Conservation (phyloP, 2,329 filamentous ascomycete genomes). For the Sporothrix mexicana region DNA sequence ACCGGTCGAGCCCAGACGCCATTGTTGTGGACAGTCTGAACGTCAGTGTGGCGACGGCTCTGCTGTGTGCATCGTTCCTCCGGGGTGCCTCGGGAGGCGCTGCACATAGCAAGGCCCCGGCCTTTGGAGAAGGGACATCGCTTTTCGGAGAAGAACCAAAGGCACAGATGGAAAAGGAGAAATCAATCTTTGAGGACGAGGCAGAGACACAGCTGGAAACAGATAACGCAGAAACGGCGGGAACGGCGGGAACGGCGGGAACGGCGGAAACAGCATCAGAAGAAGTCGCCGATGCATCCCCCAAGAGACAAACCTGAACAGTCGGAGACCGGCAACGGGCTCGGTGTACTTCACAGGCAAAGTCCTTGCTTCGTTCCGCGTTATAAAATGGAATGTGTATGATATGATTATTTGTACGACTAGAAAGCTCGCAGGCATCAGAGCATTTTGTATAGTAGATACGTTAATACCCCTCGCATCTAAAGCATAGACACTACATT, state of each 20-base stretch:
- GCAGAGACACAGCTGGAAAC: too few species aligned
- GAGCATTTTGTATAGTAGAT: constrained; percentile 12
- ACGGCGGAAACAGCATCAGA: too few species aligned
- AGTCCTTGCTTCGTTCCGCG: neutral
- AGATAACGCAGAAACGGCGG: too few species aligned
- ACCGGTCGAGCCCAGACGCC: constrained; percentile 55
- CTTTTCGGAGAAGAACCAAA: too few species aligned
- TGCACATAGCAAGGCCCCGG: too few species aligned
- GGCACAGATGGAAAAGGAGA: too few species aligned
- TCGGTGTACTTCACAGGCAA: neutral
- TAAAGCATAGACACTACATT: neutral
- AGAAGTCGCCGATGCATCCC: too few species aligned
- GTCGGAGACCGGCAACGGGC: neutral
- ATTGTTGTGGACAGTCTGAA: constrained; percentile 90
- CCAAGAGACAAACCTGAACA: too few species aligned
- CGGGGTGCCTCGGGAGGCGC: constrained; percentile 42
- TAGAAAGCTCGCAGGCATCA: neutral
- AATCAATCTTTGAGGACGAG: too few species aligned
- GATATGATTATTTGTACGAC: constrained; percentile 8
- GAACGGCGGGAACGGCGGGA: too few species aligned
- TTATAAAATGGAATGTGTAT: neutral
- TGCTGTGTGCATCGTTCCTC: constrained; percentile 75
- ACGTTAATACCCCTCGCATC: constrained; percentile 18
- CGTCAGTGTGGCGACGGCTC: constrained; percentile 83
- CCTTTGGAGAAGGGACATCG: too few species aligned